Conservation (phyloP, 1,284 basidiomycete genomes). For the Apiotrichum laibachii region DNA sequence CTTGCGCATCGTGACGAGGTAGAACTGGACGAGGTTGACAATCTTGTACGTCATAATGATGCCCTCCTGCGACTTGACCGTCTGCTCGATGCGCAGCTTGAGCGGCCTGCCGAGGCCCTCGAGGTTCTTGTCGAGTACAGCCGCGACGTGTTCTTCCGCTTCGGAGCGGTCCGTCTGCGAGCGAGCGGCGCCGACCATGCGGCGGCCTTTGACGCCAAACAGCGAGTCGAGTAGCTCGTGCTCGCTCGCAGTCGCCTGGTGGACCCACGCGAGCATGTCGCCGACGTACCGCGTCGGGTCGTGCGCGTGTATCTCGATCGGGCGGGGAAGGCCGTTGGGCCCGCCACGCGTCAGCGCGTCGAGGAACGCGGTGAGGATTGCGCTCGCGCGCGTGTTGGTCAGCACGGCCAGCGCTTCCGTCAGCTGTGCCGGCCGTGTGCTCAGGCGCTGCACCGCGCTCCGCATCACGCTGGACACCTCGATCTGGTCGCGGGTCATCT, state of each 20-base stretch:
- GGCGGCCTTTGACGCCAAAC: conserved; percentile 68
- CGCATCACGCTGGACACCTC: conserved; percentile 72
- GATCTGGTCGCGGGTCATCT: conserved; percentile 72
- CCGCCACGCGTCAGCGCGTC: conserved; percentile 86
- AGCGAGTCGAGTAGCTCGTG: conserved; percentile 85
- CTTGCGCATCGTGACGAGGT: conserved; percentile 83
- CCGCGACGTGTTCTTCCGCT: conserved; percentile 74
- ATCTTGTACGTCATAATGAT: conserved; percentile 87
- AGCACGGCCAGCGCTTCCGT: conserved; percentile 76
- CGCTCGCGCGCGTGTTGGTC: conserved; percentile 74
- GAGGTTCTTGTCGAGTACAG: conserved; percentile 77
- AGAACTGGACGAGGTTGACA: conserved; percentile 91
- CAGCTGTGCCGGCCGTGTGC: conserved; percentile 69
- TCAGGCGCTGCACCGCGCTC: conserved; percentile 70
- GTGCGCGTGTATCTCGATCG: conserved; percentile 95
- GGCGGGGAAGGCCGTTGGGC: conserved; percentile 79
- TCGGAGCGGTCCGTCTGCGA: conserved; percentile 49
- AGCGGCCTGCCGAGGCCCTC: conserved; percentile 81
- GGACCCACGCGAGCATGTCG: conserved; percentile 98
- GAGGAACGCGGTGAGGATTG: conserved; percentile 76
- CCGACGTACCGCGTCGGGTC: conserved; percentile 94
- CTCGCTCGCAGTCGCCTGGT: conserved; percentile 91
- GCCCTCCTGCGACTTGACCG: conserved; percentile 86
- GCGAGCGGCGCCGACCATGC: conserved; percentile 63
- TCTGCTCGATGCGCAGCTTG: conserved; percentile 85